These are phyloP conservation scores for Quercus parvula DNA, from an alignment of 306 rosid genomes.

Conservation along the genomic window DNA sequence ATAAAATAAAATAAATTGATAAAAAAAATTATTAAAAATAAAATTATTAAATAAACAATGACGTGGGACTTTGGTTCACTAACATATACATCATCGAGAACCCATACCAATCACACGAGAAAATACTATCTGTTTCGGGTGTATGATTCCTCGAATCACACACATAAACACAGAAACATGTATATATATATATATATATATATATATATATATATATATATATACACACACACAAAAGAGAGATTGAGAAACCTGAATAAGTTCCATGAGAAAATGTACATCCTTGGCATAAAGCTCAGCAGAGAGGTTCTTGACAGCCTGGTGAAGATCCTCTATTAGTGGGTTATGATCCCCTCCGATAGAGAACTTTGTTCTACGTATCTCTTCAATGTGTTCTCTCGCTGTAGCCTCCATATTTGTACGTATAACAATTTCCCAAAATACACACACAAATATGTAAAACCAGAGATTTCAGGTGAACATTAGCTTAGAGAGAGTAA, in stretches of 20 bases:
- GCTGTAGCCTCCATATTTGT: constrained; percentile 16
- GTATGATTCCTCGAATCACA: too few relatives aligned
- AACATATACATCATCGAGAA: too few relatives aligned
- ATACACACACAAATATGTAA: neutral
- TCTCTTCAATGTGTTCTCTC: constrained; percentile 51
- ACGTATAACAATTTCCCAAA: neutral
- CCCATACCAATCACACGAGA: too few relatives aligned
- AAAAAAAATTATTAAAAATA: too few relatives aligned
- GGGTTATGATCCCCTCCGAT: constrained; percentile 52
- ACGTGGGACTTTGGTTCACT: too few relatives aligned
- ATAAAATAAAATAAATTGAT: too few relatives aligned
- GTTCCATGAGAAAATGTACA: constrained; percentile 81
- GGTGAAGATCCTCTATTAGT: constrained; percentile 48
- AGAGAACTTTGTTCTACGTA: constrained; percentile 52
- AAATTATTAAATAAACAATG: too few relatives aligned
- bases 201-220: too few relatives aligned
- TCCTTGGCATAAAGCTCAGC: constrained; percentile 69
- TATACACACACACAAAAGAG: neutral
- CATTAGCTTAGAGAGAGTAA: neutral
- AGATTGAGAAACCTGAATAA: constrained; percentile 48
- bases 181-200: too few relatives aligned
- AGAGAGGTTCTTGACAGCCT: constrained; percentile 51
- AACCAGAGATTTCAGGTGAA: neutral
- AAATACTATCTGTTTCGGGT: too few relatives aligned
- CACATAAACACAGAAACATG: too few relatives aligned